These are phyloP conservation scores for Macrolepiota dolichaula DNA, from an alignment of 768 basidiomycete species.

Conservation along the genomic window DNA sequence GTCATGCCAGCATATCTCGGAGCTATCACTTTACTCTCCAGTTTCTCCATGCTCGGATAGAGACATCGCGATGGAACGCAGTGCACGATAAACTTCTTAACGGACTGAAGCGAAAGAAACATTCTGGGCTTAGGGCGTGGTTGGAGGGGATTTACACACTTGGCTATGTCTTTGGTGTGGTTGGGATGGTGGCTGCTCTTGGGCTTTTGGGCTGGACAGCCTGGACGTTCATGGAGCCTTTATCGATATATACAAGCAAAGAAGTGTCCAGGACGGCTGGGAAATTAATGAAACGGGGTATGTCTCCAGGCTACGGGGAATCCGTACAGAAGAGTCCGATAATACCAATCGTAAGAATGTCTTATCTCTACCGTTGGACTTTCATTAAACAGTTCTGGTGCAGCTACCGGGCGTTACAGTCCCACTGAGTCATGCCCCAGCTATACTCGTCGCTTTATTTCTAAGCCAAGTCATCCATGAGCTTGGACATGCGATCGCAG, in stretches of 20 bases:
- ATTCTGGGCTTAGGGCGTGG: neutral
- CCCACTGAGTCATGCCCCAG: conserved; percentile 66
- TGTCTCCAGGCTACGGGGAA: neutral
- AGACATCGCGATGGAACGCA: conserved; percentile 3
- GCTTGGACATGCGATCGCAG: conserved; percentile 73
- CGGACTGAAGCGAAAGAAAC: neutral
- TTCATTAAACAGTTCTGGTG: conserved; percentile 11
- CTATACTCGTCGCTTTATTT: conserved; percentile 60
- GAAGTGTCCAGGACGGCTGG: neutral
- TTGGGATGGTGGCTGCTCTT: conserved; percentile 3
- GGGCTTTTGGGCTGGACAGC: conserved; percentile 5
- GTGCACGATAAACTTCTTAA: neutral
- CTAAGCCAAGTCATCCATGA: conserved; percentile 75
- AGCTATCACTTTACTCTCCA: neutral
- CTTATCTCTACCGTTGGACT: neutral
- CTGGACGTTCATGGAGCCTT: neutral
- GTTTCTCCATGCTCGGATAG: conserved; percentile 4
- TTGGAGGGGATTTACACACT: conserved; percentile 6
- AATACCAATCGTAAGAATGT: conserved; percentile 3
- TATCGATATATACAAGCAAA: neutral
- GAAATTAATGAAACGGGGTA: conserved; percentile 2
- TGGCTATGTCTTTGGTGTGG: neutral
- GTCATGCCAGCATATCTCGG: neutral
- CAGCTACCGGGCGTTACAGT: conserved; percentile 85
- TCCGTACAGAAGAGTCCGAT: neutral